Conservation (phyloP, 2,329 filamentous ascomycete genomes). For the Karstenula rhodostoma region DNA sequence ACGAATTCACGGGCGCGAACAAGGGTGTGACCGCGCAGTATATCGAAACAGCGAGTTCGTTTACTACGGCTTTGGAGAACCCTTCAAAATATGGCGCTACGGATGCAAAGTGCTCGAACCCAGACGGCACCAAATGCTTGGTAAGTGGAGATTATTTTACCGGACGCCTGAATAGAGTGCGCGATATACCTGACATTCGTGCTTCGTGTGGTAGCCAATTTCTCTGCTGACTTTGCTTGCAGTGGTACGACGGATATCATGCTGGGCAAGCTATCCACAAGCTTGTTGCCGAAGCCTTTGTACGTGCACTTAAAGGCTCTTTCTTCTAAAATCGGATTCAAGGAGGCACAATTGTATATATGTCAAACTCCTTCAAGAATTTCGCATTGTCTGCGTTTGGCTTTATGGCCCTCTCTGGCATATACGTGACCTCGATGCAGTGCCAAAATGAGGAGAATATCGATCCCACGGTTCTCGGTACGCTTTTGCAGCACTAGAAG, state of each 20-base stretch:
- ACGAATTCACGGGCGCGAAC: constrained; percentile 48
- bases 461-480: neutral
- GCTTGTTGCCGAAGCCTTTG: constrained; percentile 22
- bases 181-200: neutral
- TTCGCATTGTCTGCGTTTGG: too few relatives aligned
- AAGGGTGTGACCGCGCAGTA: constrained; percentile 44
- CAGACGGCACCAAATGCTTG: constrained; percentile 54
- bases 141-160: constrained; percentile 51
- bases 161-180: constrained; percentile 22
- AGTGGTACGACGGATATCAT: constrained; percentile 9
- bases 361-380: too few relatives aligned
- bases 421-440: neutral
- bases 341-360: too few relatives aligned
- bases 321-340: constrained; percentile 16
- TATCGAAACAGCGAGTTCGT: constrained; percentile 53
- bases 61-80: constrained; percentile 54
- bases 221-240: neutral
- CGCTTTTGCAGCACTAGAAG: too few relatives aligned
- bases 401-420: too few relatives aligned
- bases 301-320: constrained; percentile 13
- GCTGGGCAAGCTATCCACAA: constrained; percentile 20
- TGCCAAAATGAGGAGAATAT: neutral
- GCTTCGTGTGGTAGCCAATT: neutral
- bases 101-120: constrained; percentile 54
- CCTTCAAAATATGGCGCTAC: constrained; percentile 54